Evolutionary conservation across 768 basidiomycete species (phyloP).

Genomic region (Kwoniella heveanensis): DNA sequence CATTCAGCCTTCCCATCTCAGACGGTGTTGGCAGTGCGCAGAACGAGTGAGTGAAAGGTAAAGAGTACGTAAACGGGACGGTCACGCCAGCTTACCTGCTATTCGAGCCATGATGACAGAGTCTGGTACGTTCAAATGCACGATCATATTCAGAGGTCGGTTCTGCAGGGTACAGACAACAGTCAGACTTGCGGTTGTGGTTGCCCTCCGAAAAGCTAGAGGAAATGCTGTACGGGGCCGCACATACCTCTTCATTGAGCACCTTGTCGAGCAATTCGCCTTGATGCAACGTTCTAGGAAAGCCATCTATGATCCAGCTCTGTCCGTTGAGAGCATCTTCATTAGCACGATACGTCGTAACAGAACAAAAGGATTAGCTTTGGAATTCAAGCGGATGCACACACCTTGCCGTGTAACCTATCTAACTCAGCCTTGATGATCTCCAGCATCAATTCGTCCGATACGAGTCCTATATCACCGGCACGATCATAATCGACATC

Average conservation of each 20-base stretch:
- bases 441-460: slow-evolving; percentile 55
- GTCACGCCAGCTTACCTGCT: slow-evolving; percentile 40
- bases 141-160: slow-evolving; percentile 56
- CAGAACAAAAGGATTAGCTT: too few relatives aligned
- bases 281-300: slow-evolving; percentile 56
- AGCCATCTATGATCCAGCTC: slow-evolving; percentile 58
- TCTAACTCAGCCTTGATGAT: slow-evolving; percentile 54
- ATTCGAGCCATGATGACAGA: slow-evolving; percentile 56
- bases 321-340: too few relatives aligned
- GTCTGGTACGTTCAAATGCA: slow-evolving; percentile 56
- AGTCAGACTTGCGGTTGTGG: too few relatives aligned
- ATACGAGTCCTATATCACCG: slow-evolving; percentile 44
- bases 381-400: too few relatives aligned
- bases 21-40: too few relatives aligned
- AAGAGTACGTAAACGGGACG: too few relatives aligned
- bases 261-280: slow-evolving; percentile 53
- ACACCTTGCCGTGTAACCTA: slow-evolving; percentile 51
- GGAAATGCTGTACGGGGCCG: not conserved
- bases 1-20: too few relatives aligned
- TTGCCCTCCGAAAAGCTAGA: too few relatives aligned
- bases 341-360: too few relatives aligned
- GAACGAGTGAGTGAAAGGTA: too few relatives aligned
- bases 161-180: slow-evolving; percentile 29
- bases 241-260: slow-evolving; percentile 44
- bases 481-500: not conserved